Conservation (phyloP, 2,329 filamentous ascomycete genomes). For the Cladosporium velox region DNA sequence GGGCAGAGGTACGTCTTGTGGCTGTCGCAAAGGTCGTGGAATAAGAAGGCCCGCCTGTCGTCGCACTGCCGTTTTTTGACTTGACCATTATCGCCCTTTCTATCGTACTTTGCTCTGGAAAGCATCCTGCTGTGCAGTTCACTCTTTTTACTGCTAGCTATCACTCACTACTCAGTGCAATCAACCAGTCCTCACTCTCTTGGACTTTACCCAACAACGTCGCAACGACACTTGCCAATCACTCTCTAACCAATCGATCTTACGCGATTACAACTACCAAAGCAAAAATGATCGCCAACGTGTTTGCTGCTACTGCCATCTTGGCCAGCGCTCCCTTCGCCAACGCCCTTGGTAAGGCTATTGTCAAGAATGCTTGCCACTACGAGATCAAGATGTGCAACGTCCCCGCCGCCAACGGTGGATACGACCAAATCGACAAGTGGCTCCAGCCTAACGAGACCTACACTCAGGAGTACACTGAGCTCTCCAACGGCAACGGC, state of each 20-base stretch:
- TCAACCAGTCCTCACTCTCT: constrained; percentile 31
- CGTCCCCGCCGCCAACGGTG: constrained; percentile 34
- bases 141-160: constrained; percentile 34
- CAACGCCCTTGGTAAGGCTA: constrained; percentile 31
- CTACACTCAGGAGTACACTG: constrained; percentile 39
- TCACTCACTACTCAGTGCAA: constrained; percentile 31
- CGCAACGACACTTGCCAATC: constrained; percentile 18
- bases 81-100: constrained; percentile 29
- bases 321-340: constrained; percentile 33
- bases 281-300: constrained; percentile 21
- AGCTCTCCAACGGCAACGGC: constrained; percentile 37
- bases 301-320: constrained; percentile 31
- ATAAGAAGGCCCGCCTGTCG: constrained; percentile 14
- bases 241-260: constrained; percentile 8
- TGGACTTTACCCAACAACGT: constrained; percentile 20
- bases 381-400: constrained; percentile 37
- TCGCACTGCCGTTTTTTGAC: constrained; percentile 27
- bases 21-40: constrained; percentile 17
- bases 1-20: constrained; percentile 16
- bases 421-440: constrained; percentile 31
- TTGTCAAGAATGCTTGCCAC: constrained; percentile 37
- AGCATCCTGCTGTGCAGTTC: constrained; percentile 40
- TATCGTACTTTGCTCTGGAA: constrained; percentile 34
- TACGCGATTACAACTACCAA: constrained; percentile 8
- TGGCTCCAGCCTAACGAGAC: constrained; percentile 30